phyloP scores from a whole-genome alignment of 2,329 filamentous ascomycete genomes.

The Cladosporium sp. region DNA sequence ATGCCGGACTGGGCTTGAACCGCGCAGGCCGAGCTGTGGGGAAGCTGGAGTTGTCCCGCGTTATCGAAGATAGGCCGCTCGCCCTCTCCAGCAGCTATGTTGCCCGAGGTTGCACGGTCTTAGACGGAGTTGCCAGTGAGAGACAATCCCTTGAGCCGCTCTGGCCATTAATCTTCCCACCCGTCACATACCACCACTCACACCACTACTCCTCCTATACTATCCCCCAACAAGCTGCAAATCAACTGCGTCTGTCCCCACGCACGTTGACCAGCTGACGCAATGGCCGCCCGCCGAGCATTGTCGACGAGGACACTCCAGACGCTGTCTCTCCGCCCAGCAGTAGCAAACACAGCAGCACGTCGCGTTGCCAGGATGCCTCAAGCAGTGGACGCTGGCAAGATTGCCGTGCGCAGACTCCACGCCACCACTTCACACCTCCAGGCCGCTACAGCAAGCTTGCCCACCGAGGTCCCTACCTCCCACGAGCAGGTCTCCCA shows the following conservation, averaged over 20 bases:
- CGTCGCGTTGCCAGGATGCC: conserved; percentile 42
- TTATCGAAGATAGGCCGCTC: conserved; percentile 6
- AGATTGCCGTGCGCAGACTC: conserved; percentile 49
- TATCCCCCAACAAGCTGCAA: not conserved
- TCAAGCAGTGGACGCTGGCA: conserved; percentile 38
- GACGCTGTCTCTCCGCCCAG: conserved; percentile 43
- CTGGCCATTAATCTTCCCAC: not conserved
- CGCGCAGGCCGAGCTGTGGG: not conserved
- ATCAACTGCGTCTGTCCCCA: not conserved
- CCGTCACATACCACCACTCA: not conserved
- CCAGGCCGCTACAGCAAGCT: conserved; percentile 51
- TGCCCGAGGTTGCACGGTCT: not conserved
- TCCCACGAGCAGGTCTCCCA: conserved; percentile 70
- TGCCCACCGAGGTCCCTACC: conserved; percentile 64
- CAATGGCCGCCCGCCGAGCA: conserved; percentile 51
- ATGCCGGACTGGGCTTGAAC: conserved; percentile 1
- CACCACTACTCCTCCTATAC: not conserved
- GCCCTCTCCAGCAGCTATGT: not conserved
- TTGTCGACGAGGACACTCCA: conserved; percentile 45
- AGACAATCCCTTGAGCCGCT: conserved; percentile 2
- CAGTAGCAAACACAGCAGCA: conserved; percentile 38
- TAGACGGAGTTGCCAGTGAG: not conserved
- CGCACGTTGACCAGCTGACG: conserved; percentile 15
- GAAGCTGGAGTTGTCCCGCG: conserved; percentile 5
- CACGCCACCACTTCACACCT: conserved; percentile 60